These are phyloP conservation scores for Globisporangium nodosum DNA, from an alignment of 352 stramenopile genomes.

Conservation along the genomic window DNA sequence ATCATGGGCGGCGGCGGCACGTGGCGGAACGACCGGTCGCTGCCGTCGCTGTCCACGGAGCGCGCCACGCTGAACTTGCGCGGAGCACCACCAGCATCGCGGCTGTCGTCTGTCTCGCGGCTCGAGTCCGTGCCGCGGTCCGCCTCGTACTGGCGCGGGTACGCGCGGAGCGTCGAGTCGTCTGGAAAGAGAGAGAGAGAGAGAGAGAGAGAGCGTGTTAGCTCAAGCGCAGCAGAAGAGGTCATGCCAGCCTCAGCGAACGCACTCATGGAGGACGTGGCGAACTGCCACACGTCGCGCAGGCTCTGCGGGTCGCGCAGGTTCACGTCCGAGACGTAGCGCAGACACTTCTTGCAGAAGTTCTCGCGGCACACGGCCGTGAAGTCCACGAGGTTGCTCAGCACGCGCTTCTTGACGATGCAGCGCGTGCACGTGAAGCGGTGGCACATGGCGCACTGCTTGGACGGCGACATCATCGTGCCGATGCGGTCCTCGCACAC, in stretches of 20 bases:
- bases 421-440: conserved; percentile 57
- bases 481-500: conserved; percentile 55
- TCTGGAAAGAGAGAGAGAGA: conserved; percentile 1
- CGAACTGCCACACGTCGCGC: conserved; percentile 36
- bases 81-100: neutral
- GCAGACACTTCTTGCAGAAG: conserved; percentile 72
- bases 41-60: conserved; percentile 10
- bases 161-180: conserved; percentile 10
- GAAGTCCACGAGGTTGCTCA: conserved; percentile 59
- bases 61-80: conserved; percentile 5
- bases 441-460: conserved; percentile 61
- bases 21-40: conserved; percentile 15
- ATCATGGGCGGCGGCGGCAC: conserved; percentile 13
- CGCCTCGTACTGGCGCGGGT: conserved; percentile 8
- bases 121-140: conserved; percentile 21
- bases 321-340: conserved; percentile 53
- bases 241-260: neutral
- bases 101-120: conserved; percentile 28
- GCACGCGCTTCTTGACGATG: conserved; percentile 53
- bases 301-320: conserved; percentile 43
- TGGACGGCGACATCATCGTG: conserved; percentile 48
- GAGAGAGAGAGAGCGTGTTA: neutral
- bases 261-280: conserved; percentile 26
- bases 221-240: neutral
- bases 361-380: conserved; percentile 34